Evolutionary conservation across 306 rosid species (phyloP), one percentile per base, ranked within the genome.

Genomic region (Prunus mongolica): DNA sequence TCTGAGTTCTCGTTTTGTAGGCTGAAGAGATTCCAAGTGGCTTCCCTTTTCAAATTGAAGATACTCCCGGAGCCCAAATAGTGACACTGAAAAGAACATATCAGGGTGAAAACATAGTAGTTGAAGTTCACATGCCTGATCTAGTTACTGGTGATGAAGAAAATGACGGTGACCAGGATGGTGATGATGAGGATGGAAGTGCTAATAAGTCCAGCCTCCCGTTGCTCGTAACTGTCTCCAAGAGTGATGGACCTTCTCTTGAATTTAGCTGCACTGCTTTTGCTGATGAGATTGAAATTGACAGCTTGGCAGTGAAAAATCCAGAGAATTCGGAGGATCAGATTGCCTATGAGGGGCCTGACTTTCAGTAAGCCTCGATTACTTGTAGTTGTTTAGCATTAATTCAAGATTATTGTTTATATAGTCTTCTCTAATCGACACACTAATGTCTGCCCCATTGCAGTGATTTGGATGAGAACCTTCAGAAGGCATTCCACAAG

Each of bases 111-210:
- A 87, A 82, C 25, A 91, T 95, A 41, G 83, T 73, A 47, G 97
- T 95, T 58, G 93, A 88, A 75, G 97, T 95, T 87, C 91, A 90
- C 78, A 95, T 90, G 99, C 93, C 97, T 76, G 89, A 88, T 88
- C 79, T 95, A 61, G 90, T 95, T 30, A 84, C 97, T 0, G 99
- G 96, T 7, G 93, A 86, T 63, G 52, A 46, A 10, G 72, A 79
- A 1, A 75, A 74, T 1, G 80, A 82, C 54, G 79, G 54, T 12
- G 85, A 67, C 15, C 82, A 72, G 5, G 85, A 80, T 47, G 79
- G 78, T 5, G 91, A 80, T 20, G 61, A 76, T 67, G 91, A 83
- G 24, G 81, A 76, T 72, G 90, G 82, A 47, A 80, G 73, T 22
- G 79, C 88, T 25, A 76, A 79, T 62, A 93, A 91, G 44, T 91